These are phyloP conservation scores for Cystobasidium sp. DNA, from an alignment of 1,284 basidiomycete genomes.

Conservation along the genomic window DNA sequence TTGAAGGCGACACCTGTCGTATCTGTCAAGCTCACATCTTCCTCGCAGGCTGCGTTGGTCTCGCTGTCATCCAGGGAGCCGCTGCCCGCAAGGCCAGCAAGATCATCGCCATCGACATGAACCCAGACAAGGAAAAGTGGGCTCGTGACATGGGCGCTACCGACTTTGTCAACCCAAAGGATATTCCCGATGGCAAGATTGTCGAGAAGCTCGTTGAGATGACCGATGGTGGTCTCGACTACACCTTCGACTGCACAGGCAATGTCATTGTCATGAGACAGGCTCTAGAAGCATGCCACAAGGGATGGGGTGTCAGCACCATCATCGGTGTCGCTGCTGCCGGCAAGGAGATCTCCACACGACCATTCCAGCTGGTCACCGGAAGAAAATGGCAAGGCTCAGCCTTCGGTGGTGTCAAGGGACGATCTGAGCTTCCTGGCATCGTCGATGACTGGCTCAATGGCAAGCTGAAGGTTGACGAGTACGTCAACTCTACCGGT, in stretches of 20 bases:
- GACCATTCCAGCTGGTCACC: constrained; percentile 83
- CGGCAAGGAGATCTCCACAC: constrained; percentile 95
- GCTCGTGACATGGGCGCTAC: constrained; percentile 94
- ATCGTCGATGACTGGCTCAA: constrained; percentile 53
- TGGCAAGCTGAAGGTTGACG: constrained; percentile 54
- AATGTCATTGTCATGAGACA: constrained; percentile 95
- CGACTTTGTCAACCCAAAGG: constrained; percentile 86
- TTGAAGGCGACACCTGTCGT: too few relatives aligned
- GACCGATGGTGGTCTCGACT: constrained; percentile 96
- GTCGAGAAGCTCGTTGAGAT: constrained; percentile 89
- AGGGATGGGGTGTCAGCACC: constrained; percentile 97
- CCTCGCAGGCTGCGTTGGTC: constrained; percentile 89
- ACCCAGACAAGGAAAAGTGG: constrained; percentile 82
- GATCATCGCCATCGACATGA: constrained; percentile 92
- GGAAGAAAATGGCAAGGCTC: constrained; percentile 94
- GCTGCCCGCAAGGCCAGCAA: constrained; percentile 76
- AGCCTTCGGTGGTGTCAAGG: constrained; percentile 95
- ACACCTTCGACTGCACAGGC: constrained; percentile 95
- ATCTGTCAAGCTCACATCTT: neutral
- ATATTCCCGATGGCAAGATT: constrained; percentile 75
- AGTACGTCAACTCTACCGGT: constrained; percentile 56
- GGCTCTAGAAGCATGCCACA: constrained; percentile 96
- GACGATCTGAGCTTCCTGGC: constrained; percentile 46
- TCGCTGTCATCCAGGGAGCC: constrained; percentile 87
- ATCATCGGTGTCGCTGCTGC: constrained; percentile 73